Conservation (phyloP, 192 early-diverging fungal genomes). For the Dimargaris cristalligena region DNA sequence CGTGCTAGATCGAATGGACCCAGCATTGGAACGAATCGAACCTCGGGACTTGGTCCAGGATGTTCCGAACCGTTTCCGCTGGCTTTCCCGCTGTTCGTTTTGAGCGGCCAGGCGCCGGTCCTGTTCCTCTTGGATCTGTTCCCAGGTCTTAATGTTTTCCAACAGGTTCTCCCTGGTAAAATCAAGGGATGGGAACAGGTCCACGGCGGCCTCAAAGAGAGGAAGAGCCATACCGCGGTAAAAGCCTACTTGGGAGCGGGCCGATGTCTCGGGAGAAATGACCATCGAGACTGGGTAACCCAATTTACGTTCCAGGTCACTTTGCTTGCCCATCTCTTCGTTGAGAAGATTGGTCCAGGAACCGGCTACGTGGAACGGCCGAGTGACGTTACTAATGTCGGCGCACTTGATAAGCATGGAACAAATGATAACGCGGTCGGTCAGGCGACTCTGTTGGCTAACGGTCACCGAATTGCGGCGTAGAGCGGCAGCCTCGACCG, state of each 20-base stretch:
- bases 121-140: neutral
- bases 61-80: conserved; percentile 1
- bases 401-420: conserved; percentile 66
- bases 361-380: conserved; percentile 49
- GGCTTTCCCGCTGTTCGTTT: neutral
- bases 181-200: conserved; percentile 26
- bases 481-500: conserved; percentile 8
- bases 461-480: conserved; percentile 24
- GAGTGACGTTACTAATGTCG: conserved; percentile 60
- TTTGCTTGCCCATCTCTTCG: conserved; percentile 50
- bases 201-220: conserved; percentile 26
- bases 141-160: conserved; percentile 30
- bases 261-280: conserved; percentile 21
- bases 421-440: conserved; percentile 43
- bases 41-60: conserved; percentile 5
- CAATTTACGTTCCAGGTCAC: conserved; percentile 54
- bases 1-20: no score
- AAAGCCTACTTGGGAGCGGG: conserved; percentile 26
- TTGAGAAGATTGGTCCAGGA: conserved; percentile 51
- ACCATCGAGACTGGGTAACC: conserved; percentile 33
- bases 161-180: conserved; percentile 27
- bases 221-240: conserved; percentile 29
- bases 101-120: neutral
- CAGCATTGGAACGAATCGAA: no score
- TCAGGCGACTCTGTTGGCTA: conserved; percentile 27